Evolutionary conservation across 2,329 filamentous ascomycete genomes (phyloP), one percentile per base, ranked within the genome.

Genomic region (Metarhizium rileyi): DNA sequence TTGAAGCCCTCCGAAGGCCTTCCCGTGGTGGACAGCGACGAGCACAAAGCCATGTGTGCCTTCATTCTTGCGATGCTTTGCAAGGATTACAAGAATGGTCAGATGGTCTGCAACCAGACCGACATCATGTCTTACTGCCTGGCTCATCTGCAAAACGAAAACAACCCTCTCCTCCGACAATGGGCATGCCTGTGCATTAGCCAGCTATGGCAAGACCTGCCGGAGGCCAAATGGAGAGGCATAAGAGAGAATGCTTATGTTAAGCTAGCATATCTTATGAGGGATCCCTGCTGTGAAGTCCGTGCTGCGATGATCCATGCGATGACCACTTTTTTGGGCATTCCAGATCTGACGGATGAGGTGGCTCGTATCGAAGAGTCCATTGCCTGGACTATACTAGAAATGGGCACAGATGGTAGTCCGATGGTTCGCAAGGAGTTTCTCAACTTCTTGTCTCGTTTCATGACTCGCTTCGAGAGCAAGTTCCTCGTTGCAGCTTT

Each of bases 11-110:
- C 80, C 9, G 89, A 90, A 55, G 81, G 81, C 2, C 84, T 97
- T 46, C 89, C 90, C 0, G 86, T 95, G 22, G 83, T 86, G 30
- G 94, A 96, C 62, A 84, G 84, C 49, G 88, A 90, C 57, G 93
- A 97, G 69, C 93, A 98, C 71, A 89, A 94, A 62, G 93, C 93
- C 41, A 98, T 98, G 93, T 97, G 93, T 65, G 90, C 93, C 2
- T 98, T 98, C 63, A 95, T 98, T 53, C 81, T 97, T 40, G 87
- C 91, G 25, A 95, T 96, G 78, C 89, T 98, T 55, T 98, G 93
- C 78, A 95, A 93, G 63, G 87, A 87, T 55, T 95, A 95, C 67
- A 86, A 85, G 55, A 88, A 93, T 54, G 93, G 91, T 2, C 90
- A 96, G 66, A 85, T 85, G 46, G 90, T 95, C 10, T 96, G 90